phyloP scores from a whole-genome alignment of 768 basidiomycete species.

The Amyloporia xantha region DNA sequence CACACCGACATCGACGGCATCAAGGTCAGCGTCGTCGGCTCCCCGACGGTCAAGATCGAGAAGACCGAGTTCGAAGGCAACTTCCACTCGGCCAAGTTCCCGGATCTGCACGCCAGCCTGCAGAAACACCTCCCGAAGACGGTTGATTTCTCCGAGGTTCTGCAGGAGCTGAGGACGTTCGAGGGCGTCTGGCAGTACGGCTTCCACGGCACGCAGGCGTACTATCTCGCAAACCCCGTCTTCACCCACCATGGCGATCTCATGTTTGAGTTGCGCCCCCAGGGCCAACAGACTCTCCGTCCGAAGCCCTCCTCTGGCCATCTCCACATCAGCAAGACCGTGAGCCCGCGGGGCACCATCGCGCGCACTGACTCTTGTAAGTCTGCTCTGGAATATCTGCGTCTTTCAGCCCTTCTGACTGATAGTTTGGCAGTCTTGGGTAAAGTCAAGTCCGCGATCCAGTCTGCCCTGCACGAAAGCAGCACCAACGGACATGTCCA shows the following conservation, averaged over 20 bases:
- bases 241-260: slow-evolving; percentile 27
- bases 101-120: slow-evolving; percentile 17
- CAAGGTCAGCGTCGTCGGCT: slow-evolving; percentile 15
- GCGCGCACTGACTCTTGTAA: not conserved
- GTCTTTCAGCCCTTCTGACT: not conserved
- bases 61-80: slow-evolving; percentile 8
- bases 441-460: not conserved
- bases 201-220: slow-evolving; percentile 20
- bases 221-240: slow-evolving; percentile 23
- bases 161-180: slow-evolving; percentile 20
- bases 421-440: not conserved
- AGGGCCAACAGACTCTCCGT: not conserved
- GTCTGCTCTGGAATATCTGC: not conserved
- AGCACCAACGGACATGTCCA: not conserved
- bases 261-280: slow-evolving; percentile 23
- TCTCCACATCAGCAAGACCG: not conserved
- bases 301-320: not conserved
- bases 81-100: slow-evolving; percentile 5
- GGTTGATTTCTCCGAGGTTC: slow-evolving; percentile 19
- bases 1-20: slow-evolving; percentile 17
- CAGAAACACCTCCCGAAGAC: slow-evolving; percentile 16
- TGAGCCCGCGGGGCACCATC: not conserved
- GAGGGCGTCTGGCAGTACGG: slow-evolving; percentile 23
- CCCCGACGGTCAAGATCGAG: slow-evolving; percentile 11
- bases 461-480: not conserved